Base-by-base conservation (phyloP, 2,329 filamentous ascomycete species). In the Penicillium brasilianum region DNA sequence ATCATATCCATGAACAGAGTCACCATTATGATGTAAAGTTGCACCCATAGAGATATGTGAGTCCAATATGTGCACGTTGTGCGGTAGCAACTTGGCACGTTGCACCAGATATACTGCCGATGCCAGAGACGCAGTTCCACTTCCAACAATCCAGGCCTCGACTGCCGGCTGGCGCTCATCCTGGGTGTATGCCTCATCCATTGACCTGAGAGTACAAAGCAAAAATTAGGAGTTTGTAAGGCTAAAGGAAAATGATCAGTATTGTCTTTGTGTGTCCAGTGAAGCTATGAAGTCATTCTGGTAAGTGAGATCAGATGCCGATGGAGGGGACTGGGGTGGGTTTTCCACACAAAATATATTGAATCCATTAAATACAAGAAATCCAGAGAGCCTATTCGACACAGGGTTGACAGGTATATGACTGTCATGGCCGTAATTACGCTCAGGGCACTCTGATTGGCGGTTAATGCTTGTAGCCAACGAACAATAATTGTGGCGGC, bases 81-180 rank as follows among this genome's bases (percentile, higher is more conserved):
- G 34, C 4, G 58, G 18, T 18, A 25, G 44, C 14, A 59, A 20
- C 7, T 59, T 56, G 4, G 44, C 58, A 43, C 25, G n/a, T 10
- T 52, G 22, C 14, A 59, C 20, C 25, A 59, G 18, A 18, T 59
- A 59, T 3, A 59, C 11, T 7, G 58, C 58, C 2, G 58, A 55
- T 14, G 52, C 58, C 7, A 59, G 11, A 8, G 58, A 51, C 32
- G 52, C 44, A 51, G 52, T 59, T 37, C 58, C 58, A 11, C 44
- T 59, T 20, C 58, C 61, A 13, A 60, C 25, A 43, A 61, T 58
- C 50, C 54, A 57, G 16, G 50, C 54, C 25, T 61, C 49, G 28
- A 48, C 25, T 28, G 44, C 20, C 11, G 16, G 44, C 44, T 30
- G 44, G 10, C 20, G 2, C 16, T 30, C 25, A 48, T 28, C 14